Evolutionary conservation across 805 yeast species (phyloP).

Genomic region (Kockiozyma suomiensis): DNA sequence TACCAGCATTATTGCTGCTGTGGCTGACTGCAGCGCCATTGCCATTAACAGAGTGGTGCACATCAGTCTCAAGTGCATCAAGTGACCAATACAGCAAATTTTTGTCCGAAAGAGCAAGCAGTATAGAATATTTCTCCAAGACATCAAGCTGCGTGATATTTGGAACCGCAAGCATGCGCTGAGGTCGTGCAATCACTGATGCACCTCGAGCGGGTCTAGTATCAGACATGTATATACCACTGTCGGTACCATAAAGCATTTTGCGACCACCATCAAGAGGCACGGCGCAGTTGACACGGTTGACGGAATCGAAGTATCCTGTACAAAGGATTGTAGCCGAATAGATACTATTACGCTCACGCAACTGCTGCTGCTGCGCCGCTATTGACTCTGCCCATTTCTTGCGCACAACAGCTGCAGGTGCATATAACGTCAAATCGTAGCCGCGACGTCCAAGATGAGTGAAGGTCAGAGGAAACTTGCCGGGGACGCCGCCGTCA

Average conservation of each 20-base stretch:
- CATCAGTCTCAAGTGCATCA: conserved; percentile 54
- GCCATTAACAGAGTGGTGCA: conserved; percentile 5
- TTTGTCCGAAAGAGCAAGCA: conserved; percentile 81
- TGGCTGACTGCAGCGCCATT: background rate
- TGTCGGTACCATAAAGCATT: conserved; percentile 85
- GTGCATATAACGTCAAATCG: conserved; percentile 48
- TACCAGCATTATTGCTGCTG: background rate
- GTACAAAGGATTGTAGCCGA: conserved; percentile 75
- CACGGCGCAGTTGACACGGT: conserved; percentile 85
- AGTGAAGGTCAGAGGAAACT: conserved; percentile 52
- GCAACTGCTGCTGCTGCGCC: conserved; percentile 73
- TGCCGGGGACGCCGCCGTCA: conserved; percentile 6
- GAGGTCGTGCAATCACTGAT: conserved; percentile 50
- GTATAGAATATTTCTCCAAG: conserved; percentile 83
- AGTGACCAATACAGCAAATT: conserved; percentile 75
- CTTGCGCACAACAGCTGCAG: conserved; percentile 61
- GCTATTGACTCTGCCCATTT: conserved; percentile 78
- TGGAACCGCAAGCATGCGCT: conserved; percentile 68
- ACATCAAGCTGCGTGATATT: conserved; percentile 90
- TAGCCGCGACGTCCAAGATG: conserved; percentile 55
- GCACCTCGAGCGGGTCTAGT: conserved; percentile 55
- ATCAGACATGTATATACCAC: conserved; percentile 84
- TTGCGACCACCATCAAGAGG: conserved; percentile 95
- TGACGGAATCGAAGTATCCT: conserved; percentile 68
- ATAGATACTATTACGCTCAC: conserved; percentile 75